Evolutionary conservation across 805 yeast species (phyloP).

Genomic region (Candida pseudofarinosa): DNA sequence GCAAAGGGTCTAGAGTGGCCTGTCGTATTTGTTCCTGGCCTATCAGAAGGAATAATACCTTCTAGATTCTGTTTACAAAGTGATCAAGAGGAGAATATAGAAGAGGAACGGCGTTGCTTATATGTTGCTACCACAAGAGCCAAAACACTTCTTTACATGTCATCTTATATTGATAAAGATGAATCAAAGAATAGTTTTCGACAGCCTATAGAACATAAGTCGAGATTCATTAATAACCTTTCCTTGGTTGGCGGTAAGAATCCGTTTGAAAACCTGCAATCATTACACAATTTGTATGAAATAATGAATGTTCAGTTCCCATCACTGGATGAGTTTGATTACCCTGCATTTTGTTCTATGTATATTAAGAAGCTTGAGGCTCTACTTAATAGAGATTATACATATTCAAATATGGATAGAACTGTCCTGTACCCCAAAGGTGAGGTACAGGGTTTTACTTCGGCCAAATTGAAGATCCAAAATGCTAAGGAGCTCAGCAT

Average conservation of each 20-base stretch:
- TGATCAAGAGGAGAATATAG: slow-evolving; percentile 29
- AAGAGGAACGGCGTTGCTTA: slow-evolving; percentile 81
- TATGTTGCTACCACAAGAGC: slow-evolving; percentile 92
- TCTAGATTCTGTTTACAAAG: slow-evolving; percentile 42
- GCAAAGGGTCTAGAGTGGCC: slow-evolving; percentile 97
- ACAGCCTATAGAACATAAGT: slow-evolving; percentile 16
- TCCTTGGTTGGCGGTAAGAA: slow-evolving; percentile 9
- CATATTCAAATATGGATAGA: background rate
- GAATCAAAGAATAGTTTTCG: slow-evolving; percentile 16
- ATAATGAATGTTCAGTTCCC: slow-evolving; percentile 7
- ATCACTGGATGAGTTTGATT: slow-evolving; percentile 4
- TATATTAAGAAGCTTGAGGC: slow-evolving; percentile 12
- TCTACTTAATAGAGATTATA: slow-evolving; percentile 4
- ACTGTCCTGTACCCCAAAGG: background rate
- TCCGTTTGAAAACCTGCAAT: slow-evolving; percentile 15
- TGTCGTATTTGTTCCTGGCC: slow-evolving; percentile 75
- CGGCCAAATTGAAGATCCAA: slow-evolving; percentile 1
- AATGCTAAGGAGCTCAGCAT: background rate
- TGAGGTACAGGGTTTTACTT: background rate
- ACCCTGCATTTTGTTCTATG: slow-evolving; percentile 8
- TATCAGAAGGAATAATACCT: slow-evolving; percentile 65
- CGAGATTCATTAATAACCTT: slow-evolving; percentile 24
- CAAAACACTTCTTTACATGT: slow-evolving; percentile 49
- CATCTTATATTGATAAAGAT: slow-evolving; percentile 21
- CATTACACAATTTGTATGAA: slow-evolving; percentile 16